phyloP scores from a whole-genome alignment of 768 basidiomycete species.

The Daedaleopsis nitida region DNA sequence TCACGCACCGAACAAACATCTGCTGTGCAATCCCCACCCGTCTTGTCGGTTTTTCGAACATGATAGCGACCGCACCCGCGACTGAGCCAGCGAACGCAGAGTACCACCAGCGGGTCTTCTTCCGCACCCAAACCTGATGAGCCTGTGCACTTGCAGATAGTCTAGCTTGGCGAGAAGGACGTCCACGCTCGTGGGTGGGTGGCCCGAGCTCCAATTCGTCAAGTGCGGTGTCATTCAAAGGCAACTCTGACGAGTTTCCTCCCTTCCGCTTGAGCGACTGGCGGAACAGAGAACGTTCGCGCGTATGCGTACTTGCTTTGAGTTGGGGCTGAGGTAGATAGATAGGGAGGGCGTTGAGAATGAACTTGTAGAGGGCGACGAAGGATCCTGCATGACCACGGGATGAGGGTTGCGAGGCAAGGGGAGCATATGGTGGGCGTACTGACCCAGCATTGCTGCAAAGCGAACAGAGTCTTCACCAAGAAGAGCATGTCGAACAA shows the following conservation, averaged over 20 bases:
- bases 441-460: slow-evolving; percentile 79
- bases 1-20: slow-evolving; percentile 78
- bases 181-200: not conserved
- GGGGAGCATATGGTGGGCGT: slow-evolving; percentile 6
- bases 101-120: slow-evolving; percentile 76
- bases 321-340: slow-evolving; percentile 49
- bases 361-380: slow-evolving; percentile 74
- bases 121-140: slow-evolving; percentile 63
- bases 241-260: slow-evolving; percentile 2
- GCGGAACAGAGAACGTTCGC: slow-evolving; percentile 25
- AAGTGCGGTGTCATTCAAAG: slow-evolving; percentile 22
- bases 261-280: not conserved
- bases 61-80: slow-evolving; percentile 71
- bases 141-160: slow-evolving; percentile 65
- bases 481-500: slow-evolving; percentile 83
- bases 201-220: slow-evolving; percentile 23
- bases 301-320: slow-evolving; percentile 26
- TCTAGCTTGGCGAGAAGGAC: slow-evolving; percentile 39
- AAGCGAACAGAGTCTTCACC: slow-evolving; percentile 83
- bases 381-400: slow-evolving; percentile 58
- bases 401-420: not conserved
- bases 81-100: slow-evolving; percentile 76
- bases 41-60: slow-evolving; percentile 73
- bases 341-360: slow-evolving; percentile 78
- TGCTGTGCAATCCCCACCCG: slow-evolving; percentile 79